phyloP scores from a whole-genome alignment of 805 yeast genomes.

The Torulaspora microellipsoides region DNA sequence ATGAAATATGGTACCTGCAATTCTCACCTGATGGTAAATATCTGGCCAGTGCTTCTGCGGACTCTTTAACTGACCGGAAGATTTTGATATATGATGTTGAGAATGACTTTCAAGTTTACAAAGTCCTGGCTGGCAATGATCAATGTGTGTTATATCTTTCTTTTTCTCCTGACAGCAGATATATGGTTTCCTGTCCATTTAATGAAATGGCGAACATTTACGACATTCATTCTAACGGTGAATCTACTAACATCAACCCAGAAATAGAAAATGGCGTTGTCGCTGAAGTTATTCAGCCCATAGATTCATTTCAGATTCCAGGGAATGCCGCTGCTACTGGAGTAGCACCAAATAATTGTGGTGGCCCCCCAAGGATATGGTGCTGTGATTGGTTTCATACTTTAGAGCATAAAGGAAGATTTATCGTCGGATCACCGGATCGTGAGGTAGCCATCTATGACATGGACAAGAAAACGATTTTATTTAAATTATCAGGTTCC shows the following conservation, averaged over 20 bases:
- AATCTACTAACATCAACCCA: slow-evolving; percentile 18
- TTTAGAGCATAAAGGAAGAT: slow-evolving; percentile 37
- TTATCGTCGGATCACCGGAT: slow-evolving; percentile 76
- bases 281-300: slow-evolving; percentile 31
- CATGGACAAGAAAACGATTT: slow-evolving; percentile 20
- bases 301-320: slow-evolving; percentile 25
- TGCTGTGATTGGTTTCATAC: slow-evolving; percentile 69
- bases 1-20: slow-evolving; percentile 80
- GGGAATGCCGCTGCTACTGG: slow-evolving; percentile 5
- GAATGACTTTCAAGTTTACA: slow-evolving; percentile 39
- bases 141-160: slow-evolving; percentile 60
- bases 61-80: slow-evolving; percentile 40
- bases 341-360: slow-evolving; percentile 5
- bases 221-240: slow-evolving; percentile 45
- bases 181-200: slow-evolving; percentile 64
- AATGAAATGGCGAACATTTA: slow-evolving; percentile 69
- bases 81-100: slow-evolving; percentile 62
- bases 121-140: slow-evolving; percentile 41
- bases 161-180: slow-evolving; percentile 71
- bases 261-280: slow-evolving; percentile 11
- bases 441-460: slow-evolving; percentile 52
- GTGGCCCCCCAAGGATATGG: slow-evolving; percentile 38
- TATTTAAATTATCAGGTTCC: slow-evolving; percentile 31
- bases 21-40: slow-evolving; percentile 74
- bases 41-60: slow-evolving; percentile 74